Evolutionary conservation across 306 rosid genomes (phyloP).

Genomic region (Sesbania bispinosa): DNA sequence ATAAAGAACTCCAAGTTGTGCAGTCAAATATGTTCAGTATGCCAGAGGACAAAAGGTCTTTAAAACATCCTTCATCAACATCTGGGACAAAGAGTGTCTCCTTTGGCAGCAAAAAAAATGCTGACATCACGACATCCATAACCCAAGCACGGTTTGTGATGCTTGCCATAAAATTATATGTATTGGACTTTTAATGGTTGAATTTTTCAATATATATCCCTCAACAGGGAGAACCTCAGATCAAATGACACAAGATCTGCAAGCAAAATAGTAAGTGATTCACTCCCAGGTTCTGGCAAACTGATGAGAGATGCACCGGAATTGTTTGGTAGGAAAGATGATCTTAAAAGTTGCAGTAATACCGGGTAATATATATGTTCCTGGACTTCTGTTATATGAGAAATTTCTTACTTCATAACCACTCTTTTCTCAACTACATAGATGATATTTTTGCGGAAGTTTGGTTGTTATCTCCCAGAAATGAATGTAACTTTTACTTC

Average conservation of each 20-base stretch:
- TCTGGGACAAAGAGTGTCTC: slow-evolving; percentile 34
- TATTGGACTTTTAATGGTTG: slow-evolving; percentile 19
- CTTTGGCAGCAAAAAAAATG: slow-evolving; percentile 35
- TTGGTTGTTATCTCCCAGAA: slow-evolving; percentile 1
- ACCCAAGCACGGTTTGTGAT: slow-evolving; percentile 42
- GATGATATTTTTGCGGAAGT: not conserved
- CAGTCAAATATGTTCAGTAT: slow-evolving; percentile 29
- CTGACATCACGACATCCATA: slow-evolving; percentile 33
- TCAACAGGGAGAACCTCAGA: slow-evolving; percentile 42
- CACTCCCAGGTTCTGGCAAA: slow-evolving; percentile 36
- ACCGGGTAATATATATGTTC: slow-evolving; percentile 34
- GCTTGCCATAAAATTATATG: slow-evolving; percentile 19
- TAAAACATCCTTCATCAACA: slow-evolving; percentile 33
- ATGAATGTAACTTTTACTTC: slow-evolving; percentile 25
- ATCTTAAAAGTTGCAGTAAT: slow-evolving; percentile 27
- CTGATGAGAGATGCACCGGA: slow-evolving; percentile 28
- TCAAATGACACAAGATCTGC: slow-evolving; percentile 38
- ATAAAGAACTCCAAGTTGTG: slow-evolving; percentile 31
- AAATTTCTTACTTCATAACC: slow-evolving; percentile 9
- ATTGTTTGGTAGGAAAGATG: slow-evolving; percentile 37
- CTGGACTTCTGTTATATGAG: not conserved
- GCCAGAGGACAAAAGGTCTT: slow-evolving; percentile 32
- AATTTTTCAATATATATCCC: slow-evolving; percentile 24
- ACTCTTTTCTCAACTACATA: not conserved
- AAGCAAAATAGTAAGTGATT: slow-evolving; percentile 30